Evolutionary conservation across 2,329 filamentous ascomycete species (phyloP).

Genomic region (Fusarium sp.): DNA sequence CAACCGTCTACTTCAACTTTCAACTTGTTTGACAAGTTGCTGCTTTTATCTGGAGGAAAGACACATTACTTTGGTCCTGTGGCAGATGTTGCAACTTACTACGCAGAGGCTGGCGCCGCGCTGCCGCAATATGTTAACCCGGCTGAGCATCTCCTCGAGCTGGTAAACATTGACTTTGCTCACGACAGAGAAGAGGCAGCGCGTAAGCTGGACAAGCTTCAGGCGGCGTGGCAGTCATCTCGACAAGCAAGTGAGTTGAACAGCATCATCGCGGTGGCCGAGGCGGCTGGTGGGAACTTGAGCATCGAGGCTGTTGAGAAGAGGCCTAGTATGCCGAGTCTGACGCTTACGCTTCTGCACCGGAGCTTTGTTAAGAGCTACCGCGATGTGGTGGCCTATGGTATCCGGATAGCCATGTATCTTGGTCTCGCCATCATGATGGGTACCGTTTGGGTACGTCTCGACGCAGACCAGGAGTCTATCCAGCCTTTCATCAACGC

Average conservation of each 20-base stretch:
- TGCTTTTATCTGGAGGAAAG: slow-evolving; percentile 77
- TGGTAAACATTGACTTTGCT: slow-evolving; percentile 83
- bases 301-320: slow-evolving; percentile 33
- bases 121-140: slow-evolving; percentile 81
- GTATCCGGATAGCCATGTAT: slow-evolving; percentile 87
- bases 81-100: slow-evolving; percentile 70
- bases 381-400: slow-evolving; percentile 86
- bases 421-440: slow-evolving; percentile 81
- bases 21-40: slow-evolving; percentile 82
- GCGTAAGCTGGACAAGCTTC: slow-evolving; percentile 46
- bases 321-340: slow-evolving; percentile 59
- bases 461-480: slow-evolving; percentile 74
- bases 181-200: slow-evolving; percentile 59
- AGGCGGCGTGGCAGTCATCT: slow-evolving; percentile 44
- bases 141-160: slow-evolving; percentile 82
- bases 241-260: slow-evolving; percentile 34
- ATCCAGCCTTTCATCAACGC: slow-evolving; percentile 88
- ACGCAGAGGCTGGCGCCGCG: slow-evolving; percentile 68
- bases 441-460: slow-evolving; percentile 87
- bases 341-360: slow-evolving; percentile 77
- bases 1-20: slow-evolving; percentile 87
- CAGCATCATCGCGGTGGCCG: slow-evolving; percentile 42
- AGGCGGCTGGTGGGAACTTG: slow-evolving; percentile 45
- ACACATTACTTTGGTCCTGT: slow-evolving; percentile 80
- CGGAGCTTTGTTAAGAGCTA: slow-evolving; percentile 86